These are phyloP conservation scores for Cytospora piceae DNA, from an alignment of 2,329 filamentous ascomycete species.

Conservation along the genomic window DNA sequence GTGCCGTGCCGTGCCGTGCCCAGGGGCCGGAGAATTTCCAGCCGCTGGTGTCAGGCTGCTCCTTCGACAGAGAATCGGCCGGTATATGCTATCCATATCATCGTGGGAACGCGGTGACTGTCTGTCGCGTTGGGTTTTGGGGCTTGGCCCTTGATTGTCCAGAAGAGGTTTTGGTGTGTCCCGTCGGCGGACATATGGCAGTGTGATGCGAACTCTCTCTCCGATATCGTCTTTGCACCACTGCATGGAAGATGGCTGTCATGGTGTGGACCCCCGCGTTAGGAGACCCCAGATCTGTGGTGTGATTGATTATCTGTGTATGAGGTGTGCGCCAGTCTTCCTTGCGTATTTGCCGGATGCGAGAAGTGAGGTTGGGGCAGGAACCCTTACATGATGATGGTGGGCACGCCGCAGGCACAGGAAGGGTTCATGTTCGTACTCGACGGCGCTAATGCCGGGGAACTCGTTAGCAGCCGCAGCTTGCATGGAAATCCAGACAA, in stretches of 20 bases:
- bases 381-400: constrained; percentile 7
- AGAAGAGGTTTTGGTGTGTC: background rate
- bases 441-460: constrained; percentile 24
- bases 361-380: constrained; percentile 4
- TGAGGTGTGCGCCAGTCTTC: background rate
- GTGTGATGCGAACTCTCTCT: background rate
- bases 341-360: constrained; percentile 14
- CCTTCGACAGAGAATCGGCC: background rate
- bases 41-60: background rate
- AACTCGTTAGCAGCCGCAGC: constrained; percentile 12
- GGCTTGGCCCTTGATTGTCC: background rate
- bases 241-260: background rate
- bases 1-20: too few species aligned
- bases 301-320: constrained; percentile 9
- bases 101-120: background rate
- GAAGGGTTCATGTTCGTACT: constrained; percentile 14
- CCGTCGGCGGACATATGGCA: too few species aligned
- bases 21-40: background rate
- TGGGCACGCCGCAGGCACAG: background rate
- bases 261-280: constrained; percentile 16
- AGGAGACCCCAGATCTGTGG: constrained; percentile 1
- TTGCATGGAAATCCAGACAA: constrained; percentile 1
- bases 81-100: too few species aligned
- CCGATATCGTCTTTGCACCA: background rate
- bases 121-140: background rate